These are phyloP conservation scores for Chamaecyparis obtusa DNA, from an alignment of 75 land plant species.

Conservation along the genomic window DNA sequence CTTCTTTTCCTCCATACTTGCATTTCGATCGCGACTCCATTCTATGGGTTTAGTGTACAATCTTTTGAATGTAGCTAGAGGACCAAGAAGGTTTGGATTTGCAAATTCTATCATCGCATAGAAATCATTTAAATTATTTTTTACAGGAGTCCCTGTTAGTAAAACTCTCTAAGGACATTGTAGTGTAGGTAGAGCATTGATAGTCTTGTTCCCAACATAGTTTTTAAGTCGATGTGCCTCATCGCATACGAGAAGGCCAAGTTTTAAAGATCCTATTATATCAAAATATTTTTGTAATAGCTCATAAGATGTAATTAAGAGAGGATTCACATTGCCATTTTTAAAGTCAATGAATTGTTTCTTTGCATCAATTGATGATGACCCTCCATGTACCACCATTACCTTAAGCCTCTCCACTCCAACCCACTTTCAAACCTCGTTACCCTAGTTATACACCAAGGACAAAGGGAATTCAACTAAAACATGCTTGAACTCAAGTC, in stretches of 20 bases:
- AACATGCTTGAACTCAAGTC: conserved; percentile 25
- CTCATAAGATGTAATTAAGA: conserved; percentile 51
- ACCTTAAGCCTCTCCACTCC: conserved; percentile 39
- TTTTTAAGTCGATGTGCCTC: conserved; percentile 56
- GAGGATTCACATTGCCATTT: conserved; percentile 29
- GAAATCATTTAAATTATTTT: conserved; percentile 43
- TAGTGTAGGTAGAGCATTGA: conserved; percentile 28
- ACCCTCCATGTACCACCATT: conserved; percentile 36
- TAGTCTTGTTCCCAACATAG: conserved; percentile 50
- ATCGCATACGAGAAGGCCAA: conserved; percentile 47
- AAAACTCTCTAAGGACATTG: conserved; percentile 33
- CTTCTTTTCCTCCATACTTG: conserved; percentile 33
- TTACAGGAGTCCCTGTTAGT: conserved; percentile 46
- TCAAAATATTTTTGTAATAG: conserved; percentile 33
- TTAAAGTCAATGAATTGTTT: conserved; percentile 34
- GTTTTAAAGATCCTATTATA: conserved; percentile 33
- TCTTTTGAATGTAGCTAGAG: conserved; percentile 35
- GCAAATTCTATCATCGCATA: conserved; percentile 49
- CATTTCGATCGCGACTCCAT: conserved; percentile 42
- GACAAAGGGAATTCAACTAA: conserved; percentile 46
- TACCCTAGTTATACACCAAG: conserved; percentile 51
- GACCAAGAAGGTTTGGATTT: conserved; percentile 39
- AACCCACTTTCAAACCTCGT: conserved; percentile 52
- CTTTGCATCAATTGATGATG: conserved; percentile 28
- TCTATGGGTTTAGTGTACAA: conserved; percentile 41